phyloP scores from a whole-genome alignment of 1,284 basidiomycete species.

The Marasmius tenuissimus region DNA sequence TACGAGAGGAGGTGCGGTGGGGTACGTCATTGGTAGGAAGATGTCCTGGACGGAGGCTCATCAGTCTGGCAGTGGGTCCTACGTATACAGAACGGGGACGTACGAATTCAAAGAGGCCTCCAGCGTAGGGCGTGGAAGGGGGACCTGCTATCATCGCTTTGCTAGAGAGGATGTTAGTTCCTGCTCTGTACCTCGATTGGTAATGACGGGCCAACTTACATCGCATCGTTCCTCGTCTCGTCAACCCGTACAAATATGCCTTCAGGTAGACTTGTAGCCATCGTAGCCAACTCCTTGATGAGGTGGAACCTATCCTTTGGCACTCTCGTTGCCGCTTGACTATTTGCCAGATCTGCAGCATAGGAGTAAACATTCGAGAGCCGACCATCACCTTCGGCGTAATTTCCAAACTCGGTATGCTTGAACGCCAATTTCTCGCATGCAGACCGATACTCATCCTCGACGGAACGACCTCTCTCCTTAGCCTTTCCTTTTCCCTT shows the following conservation, averaged over 20 bases:
- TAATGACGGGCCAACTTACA: conserved; percentile 32
- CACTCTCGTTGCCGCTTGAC: conserved; percentile 39
- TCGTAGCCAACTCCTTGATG: conserved; percentile 53
- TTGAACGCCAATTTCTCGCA: conserved; percentile 50
- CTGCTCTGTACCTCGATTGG: conserved; percentile 8
- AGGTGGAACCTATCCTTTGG: conserved; percentile 52
- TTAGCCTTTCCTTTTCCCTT: conserved; percentile 34
- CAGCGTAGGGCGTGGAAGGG: conserved; percentile 51
- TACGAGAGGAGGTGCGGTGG: conserved; percentile 43
- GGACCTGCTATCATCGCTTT: conserved; percentile 60
- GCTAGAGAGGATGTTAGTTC: conserved; percentile 23
- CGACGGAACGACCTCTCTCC: conserved; percentile 30
- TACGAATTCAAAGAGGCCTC: conserved; percentile 59
- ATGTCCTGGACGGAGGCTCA: neutral
- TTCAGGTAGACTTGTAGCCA: conserved; percentile 51
- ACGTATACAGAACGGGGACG: conserved; percentile 30
- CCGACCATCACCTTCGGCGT: conserved; percentile 15
- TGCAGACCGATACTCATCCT: conserved; percentile 39
- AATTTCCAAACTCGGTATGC: conserved; percentile 35
- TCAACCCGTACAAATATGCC: conserved; percentile 58
- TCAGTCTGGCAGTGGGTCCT: neutral
- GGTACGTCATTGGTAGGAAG: conserved; percentile 47
- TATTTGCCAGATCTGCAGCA: conserved; percentile 28
- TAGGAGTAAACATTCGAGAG: conserved; percentile 35
- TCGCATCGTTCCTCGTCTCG: conserved; percentile 54